Base-by-base conservation (phyloP, 768 basidiomycete genomes). In the Kwoniella bestiolae region DNA sequence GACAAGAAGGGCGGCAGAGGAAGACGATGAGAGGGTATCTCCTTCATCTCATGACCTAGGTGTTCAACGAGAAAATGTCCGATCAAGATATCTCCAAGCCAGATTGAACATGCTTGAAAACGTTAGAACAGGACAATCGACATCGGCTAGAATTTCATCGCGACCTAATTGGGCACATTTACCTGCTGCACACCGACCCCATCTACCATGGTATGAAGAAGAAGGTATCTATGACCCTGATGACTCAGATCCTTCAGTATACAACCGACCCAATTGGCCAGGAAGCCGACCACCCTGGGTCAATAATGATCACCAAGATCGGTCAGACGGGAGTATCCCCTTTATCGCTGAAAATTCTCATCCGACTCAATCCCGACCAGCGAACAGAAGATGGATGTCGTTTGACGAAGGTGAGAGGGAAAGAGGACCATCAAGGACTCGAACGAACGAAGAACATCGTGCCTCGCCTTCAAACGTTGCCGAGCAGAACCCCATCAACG, bases 381-480 rank as follows among this genome's bases (percentile, higher is more conserved):
- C 34, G 7, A 59, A 52, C 14, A 50, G 63, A 18, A 57, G 63
- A 25, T 65, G 63, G 63, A 58, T 65, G 34, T 65, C 63, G 9
- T 51, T 58, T 12, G 63, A 65, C 16, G 63, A 65, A 53, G 50
- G 50, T 51, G 52, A 56, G 41, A 35, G 63, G 44, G 63, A 57
- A 35, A 56, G 16, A 29, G 56, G 62, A 11, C 5, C 38, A 14
- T 41, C 38, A 14, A 11, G 38, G 3, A 41, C 38, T 41, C 38
- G 62, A 23, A 28, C 26, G 29, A 41, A 55, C 8, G 50, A 32
- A 32, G 44, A 46, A 12, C 31, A 29, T 3, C n/a, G n/a, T n/a
- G n/a, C n/a, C n/a, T n/a, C n/a, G n/a, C n/a, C n/a, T n/a, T n/a
- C n/a, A n/a, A n/a, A 41, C 18, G 11, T 14, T 14, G 38, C 12